Conservation (phyloP, 805 yeast species). For the Candida manassasensis region DNA sequence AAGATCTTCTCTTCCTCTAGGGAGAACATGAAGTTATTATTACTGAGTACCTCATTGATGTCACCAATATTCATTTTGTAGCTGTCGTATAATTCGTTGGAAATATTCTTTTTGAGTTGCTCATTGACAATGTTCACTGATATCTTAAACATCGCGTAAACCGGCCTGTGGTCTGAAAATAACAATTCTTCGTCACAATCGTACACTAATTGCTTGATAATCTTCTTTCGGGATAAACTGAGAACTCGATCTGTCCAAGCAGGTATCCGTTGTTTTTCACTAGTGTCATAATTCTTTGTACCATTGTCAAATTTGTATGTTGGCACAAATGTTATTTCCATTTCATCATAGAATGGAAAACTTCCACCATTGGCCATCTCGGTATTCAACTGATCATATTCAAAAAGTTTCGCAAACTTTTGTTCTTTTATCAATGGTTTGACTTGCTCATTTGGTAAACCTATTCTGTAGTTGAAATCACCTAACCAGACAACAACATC, state of each 20-base stretch:
- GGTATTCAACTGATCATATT: slow-evolving; percentile 70
- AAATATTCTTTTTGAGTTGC: slow-evolving; percentile 47
- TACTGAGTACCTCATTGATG: slow-evolving; percentile 31
- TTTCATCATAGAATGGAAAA: slow-evolving; percentile 73
- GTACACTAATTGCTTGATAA: slow-evolving; percentile 57
- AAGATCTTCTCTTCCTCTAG: slow-evolving; percentile 35
- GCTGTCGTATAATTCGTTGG: slow-evolving; percentile 54
- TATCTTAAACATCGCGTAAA: slow-evolving; percentile 65
- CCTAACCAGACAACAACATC: slow-evolving; percentile 93
- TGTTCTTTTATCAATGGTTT: slow-evolving; percentile 46
- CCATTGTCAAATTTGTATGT: slow-evolving; percentile 92
- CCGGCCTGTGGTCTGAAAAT: slow-evolving; percentile 91
- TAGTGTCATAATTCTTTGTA: slow-evolving; percentile 73
- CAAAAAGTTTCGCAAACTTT: slow-evolving; percentile 49
- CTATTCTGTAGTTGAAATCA: slow-evolving; percentile 83
- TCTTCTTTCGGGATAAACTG: slow-evolving; percentile 50
- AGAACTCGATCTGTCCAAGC: slow-evolving; percentile 94
- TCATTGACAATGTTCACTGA: slow-evolving; percentile 65
- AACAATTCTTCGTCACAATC: slow-evolving; percentile 50
- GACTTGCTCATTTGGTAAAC: slow-evolving; percentile 68
- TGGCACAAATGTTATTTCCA: slow-evolving; percentile 73
- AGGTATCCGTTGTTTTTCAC: slow-evolving; percentile 90
- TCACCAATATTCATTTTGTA: slow-evolving; percentile 46
- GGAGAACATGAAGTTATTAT: slow-evolving; percentile 20
- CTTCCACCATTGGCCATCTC: slow-evolving; percentile 70